phyloP scores from a whole-genome alignment of 2,329 filamentous ascomycete genomes.

The Orbilia quercus region DNA sequence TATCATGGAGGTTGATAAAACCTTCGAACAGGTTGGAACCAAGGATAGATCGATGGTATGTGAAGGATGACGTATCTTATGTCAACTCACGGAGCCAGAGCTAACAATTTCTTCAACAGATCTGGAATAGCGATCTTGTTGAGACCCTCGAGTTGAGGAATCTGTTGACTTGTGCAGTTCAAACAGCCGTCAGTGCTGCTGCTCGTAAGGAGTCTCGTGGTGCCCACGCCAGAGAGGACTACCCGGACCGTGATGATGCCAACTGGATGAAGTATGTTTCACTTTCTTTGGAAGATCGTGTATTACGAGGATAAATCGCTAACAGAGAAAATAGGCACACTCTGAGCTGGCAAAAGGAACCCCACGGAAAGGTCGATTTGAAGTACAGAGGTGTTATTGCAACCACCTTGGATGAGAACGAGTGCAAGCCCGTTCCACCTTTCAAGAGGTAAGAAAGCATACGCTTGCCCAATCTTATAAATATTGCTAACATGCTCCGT shows the following conservation, averaged over 20 bases:
- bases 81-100: background rate
- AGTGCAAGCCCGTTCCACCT: constrained; percentile 95
- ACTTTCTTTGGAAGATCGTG: background rate
- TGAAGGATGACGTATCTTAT: background rate
- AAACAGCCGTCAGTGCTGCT: constrained; percentile 90
- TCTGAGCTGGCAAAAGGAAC: constrained; percentile 91
- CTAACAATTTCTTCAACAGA: constrained; percentile 62
- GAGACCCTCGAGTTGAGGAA: constrained; percentile 97
- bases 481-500: background rate
- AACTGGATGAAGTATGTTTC: constrained; percentile 79
- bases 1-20: constrained; percentile 84
- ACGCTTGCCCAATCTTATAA: background rate
- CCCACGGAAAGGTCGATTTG: constrained; percentile 87
- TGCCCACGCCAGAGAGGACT: constrained; percentile 97
- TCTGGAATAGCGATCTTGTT: constrained; percentile 98
- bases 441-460: constrained; percentile 80
- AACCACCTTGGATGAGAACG: constrained; percentile 88
- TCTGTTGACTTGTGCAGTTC: constrained; percentile 88
- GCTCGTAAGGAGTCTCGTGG: constrained; percentile 97
- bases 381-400: constrained; percentile 84
- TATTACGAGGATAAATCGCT: constrained; percentile 44
- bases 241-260: constrained; percentile 90
- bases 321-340: constrained; percentile 77
- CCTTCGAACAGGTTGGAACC: constrained; percentile 85
- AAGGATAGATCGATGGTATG: constrained; percentile 91